These are phyloP conservation scores for Beauveria pseudobassiana DNA, from an alignment of 2,329 filamentous ascomycete species.

Conservation along the genomic window DNA sequence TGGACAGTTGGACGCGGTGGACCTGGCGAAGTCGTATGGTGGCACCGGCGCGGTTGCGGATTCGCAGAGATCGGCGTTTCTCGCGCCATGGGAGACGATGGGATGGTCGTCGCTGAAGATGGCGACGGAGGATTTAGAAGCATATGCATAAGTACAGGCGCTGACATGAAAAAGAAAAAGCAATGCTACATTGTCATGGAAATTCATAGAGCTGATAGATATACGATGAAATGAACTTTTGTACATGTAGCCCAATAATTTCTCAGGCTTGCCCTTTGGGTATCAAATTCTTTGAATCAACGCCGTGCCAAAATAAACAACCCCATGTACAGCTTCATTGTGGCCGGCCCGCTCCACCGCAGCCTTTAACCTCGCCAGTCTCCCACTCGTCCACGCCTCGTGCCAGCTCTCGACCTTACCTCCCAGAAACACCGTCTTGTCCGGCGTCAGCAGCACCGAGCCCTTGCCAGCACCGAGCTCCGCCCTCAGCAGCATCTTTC, in stretches of 20 bases:
- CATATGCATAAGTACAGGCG: neutral
- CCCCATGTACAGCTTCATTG: neutral
- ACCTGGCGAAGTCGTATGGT: constrained; percentile 66
- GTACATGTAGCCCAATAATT: neutral
- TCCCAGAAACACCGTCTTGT: constrained; percentile 64
- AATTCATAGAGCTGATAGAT: no score
- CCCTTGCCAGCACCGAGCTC: constrained; percentile 66
- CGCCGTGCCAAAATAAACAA: neutral
- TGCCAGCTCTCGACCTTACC: constrained; percentile 82
- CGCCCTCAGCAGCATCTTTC: constrained; percentile 64
- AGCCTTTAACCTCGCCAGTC: constrained; percentile 61
- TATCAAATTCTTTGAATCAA: neutral
- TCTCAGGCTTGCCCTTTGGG: neutral
- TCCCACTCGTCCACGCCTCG: constrained; percentile 63
- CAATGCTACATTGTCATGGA: neutral
- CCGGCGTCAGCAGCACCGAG: constrained; percentile 67
- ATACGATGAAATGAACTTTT: neutral
- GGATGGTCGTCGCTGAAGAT: constrained; percentile 55
- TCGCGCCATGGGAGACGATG: constrained; percentile 68
- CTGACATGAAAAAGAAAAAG: neutral
- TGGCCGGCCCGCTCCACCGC: constrained; percentile 35
- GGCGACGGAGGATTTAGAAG: constrained; percentile 17
- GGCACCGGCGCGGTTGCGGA: constrained; percentile 65
- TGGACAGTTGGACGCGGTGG: constrained; percentile 59
- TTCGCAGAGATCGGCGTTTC: constrained; percentile 67